Conservation (phyloP, 208 protist species). For the Phytomonas sp. region DNA sequence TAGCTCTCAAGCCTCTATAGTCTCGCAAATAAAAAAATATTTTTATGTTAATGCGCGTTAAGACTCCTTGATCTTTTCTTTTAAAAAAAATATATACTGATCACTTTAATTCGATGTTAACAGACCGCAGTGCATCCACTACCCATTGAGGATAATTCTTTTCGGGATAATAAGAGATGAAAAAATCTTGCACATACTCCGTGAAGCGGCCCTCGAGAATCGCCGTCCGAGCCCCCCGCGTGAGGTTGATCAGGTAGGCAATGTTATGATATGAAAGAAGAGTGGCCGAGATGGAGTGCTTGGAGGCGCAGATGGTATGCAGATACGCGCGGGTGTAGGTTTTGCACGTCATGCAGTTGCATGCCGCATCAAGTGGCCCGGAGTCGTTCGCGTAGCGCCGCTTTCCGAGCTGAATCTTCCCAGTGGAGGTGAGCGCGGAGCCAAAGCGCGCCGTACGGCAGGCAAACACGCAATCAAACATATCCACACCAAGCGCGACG, state of each 20-base stretch:
- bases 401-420: constrained; percentile 78
- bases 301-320: constrained; percentile 71
- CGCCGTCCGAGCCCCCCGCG: constrained; percentile 72
- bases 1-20: background rate
- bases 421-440: constrained; percentile 83
- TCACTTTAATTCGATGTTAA: constrained; percentile 65
- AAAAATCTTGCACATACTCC: constrained; percentile 84
- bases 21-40: background rate
- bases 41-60: background rate
- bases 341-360: constrained; percentile 88
- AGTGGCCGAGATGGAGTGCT: constrained; percentile 86
- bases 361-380: constrained; percentile 79
- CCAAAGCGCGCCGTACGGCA: constrained; percentile 96
- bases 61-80: background rate
- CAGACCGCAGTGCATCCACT: constrained; percentile 73
- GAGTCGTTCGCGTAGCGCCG: constrained; percentile 64
- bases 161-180: constrained; percentile 71
- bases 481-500: constrained; percentile 97
- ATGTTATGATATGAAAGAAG: constrained; percentile 98
- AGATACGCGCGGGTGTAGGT: constrained; percentile 93
- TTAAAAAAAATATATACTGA: too few relatives aligned
- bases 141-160: constrained; percentile 85
- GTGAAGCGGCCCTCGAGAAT: constrained; percentile 79
- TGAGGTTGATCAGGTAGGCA: constrained; percentile 93
- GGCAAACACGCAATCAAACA: constrained; percentile 99